phyloP scores from a whole-genome alignment of 257 asterid species.

The Agastache rugosa region DNA sequence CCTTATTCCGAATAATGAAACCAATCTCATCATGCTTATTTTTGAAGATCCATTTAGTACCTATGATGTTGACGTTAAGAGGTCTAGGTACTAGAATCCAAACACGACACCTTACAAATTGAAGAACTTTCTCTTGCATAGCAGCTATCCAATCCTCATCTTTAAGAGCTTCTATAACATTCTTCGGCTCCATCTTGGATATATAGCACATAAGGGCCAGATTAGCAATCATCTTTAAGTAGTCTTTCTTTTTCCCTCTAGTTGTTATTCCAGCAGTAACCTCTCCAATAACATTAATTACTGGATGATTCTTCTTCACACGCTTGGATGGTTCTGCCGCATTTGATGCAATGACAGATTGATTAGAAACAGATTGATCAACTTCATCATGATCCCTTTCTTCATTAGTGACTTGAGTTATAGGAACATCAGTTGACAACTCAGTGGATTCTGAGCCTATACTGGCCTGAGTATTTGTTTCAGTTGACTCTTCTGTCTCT shows the following conservation, averaged over 20 bases:
- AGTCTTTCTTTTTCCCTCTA: not conserved
- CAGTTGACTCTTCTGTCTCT: no score
- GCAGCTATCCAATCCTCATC: not conserved
- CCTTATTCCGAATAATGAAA: not conserved
- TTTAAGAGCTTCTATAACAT: not conserved
- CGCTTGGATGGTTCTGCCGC: no score
- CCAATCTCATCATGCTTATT: not conserved
- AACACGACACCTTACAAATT: not conserved
- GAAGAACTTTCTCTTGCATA: not conserved
- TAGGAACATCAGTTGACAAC: no score
- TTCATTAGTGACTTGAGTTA: no score
- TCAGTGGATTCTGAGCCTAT: no score
- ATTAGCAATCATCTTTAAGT: not conserved
- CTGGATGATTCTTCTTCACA: not conserved
- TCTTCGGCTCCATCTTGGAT: not conserved
- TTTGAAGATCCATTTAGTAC: not conserved
- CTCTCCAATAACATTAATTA: not conserved
- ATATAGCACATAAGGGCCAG: not conserved
- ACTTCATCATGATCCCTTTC: no score
- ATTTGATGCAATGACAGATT: no score
- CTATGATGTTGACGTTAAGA: no score
- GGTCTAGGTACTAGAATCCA: not conserved
- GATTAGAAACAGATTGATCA: no score
- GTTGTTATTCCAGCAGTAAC: not conserved
- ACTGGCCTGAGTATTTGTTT: no score